Evolutionary conservation across 768 basidiomycete genomes (phyloP), one percentile per base, ranked within the genome.

Genomic region (Pisolithus microcarpus): DNA sequence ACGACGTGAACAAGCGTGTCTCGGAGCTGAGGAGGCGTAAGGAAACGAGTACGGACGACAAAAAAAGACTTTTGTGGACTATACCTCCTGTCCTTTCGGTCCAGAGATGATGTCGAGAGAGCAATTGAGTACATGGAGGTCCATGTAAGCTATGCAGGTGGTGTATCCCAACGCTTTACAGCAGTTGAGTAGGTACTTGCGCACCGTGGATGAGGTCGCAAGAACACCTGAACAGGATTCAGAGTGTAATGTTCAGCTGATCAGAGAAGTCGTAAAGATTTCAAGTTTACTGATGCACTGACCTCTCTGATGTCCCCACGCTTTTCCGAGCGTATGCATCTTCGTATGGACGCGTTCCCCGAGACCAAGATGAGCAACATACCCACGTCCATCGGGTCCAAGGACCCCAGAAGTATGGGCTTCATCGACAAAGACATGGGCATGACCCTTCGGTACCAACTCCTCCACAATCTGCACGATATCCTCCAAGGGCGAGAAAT

Each of bases 361-460:
- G 38, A 79, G 61, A 0, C 74, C 75, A 5, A 80, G 65, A n/a
- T 63, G 55, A 38, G 68, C 61, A 13, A 73, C 70, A 34, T 56
- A 34, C 0, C 81, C 81, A 21, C 73, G 58, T 0, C 81, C 81
- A 4, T 69, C 53, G 0, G 63, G 57, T 0, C 81, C 81, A 55
- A 72, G 78, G n/a, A 77, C 58, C 0, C 77, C 80, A 0, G 76
- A 79, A 5, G 79, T 72, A 53, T 83, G 81, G 0, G 79, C 79
- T 60, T 80, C 81, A 52, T 82, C 81, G 7, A 81, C 67, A 6
- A 81, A 61, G 31, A 83, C 65, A 62, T 73, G 73, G 30, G 62
- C 69, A 43, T 65, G 67, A 6, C 65, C 68, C 5, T 49, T 45
- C 4, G 74, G 75, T 3, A 77, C 59, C 0, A 65, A 52, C 1